These are phyloP conservation scores for Phoenix dactylifera DNA, from an alignment of 176 grass and related monocot genomes.

Conservation along the genomic window DNA sequence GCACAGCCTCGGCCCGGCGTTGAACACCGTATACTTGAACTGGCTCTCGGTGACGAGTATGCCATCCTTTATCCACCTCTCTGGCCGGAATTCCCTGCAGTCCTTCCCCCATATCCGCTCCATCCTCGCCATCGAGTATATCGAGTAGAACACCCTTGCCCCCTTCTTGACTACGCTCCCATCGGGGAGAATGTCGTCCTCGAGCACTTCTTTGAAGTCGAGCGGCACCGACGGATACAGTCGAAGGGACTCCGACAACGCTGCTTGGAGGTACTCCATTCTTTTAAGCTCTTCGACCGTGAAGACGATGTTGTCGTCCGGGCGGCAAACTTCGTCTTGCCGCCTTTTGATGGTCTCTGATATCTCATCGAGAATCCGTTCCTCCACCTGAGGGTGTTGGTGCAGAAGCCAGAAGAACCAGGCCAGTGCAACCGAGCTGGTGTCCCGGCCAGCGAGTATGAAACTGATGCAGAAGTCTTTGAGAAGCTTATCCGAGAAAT, in stretches of 20 bases:
- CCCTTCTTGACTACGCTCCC: slow-evolving; percentile 35
- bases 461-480: slow-evolving; percentile 95
- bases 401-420: slow-evolving; percentile 97
- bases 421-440: slow-evolving; percentile 69
- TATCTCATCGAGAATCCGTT: slow-evolving; percentile 48
- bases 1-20: slow-evolving; percentile 76
- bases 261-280: slow-evolving; percentile 84
- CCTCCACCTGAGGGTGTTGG: slow-evolving; percentile 40
- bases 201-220: slow-evolving; percentile 73
- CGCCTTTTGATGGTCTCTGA: slow-evolving; percentile 9
- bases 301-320: slow-evolving; percentile 16
- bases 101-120: slow-evolving; percentile 47
- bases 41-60: slow-evolving; percentile 46
- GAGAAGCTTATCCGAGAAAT: slow-evolving; percentile 63
- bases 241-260: slow-evolving; percentile 62
- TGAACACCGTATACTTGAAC: slow-evolving; percentile 85
- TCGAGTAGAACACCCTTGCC: slow-evolving; percentile 64
- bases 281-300: slow-evolving; percentile 23
- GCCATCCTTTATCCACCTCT: slow-evolving; percentile 45
- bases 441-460: slow-evolving; percentile 91
- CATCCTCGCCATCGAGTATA: slow-evolving; percentile 70
- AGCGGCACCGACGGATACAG: slow-evolving; percentile 78
- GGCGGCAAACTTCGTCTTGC: neutral
- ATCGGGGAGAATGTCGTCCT: slow-evolving; percentile 76
- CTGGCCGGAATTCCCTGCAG: slow-evolving; percentile 53